Evolutionary conservation across 306 rosid genomes (phyloP).

Genomic region (Boehmeria nivea): DNA sequence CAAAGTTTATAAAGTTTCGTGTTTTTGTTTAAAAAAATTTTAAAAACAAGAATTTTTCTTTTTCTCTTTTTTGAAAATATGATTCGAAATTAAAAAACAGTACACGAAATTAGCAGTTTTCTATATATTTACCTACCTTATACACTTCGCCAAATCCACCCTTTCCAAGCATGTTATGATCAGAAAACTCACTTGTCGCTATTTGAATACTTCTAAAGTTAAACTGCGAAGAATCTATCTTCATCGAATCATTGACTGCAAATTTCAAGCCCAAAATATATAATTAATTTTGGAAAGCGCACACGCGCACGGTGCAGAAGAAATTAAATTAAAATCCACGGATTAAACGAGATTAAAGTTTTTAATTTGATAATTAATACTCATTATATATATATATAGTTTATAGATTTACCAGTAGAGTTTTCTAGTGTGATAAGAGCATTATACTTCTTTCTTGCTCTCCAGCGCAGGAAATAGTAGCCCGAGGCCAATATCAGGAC

Average conservation of each 20-base stretch:
- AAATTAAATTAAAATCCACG: no score
- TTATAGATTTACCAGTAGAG: neutral
- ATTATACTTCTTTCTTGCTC: slow-evolving; percentile 1
- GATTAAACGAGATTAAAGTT: neutral
- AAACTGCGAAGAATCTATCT: slow-evolving; percentile 18
- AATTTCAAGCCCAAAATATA: neutral
- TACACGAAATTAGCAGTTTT: no score
- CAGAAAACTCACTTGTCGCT: slow-evolving; percentile 23
- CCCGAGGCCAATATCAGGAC: neutral
- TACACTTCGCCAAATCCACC: slow-evolving; percentile 25
- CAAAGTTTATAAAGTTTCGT: no score
- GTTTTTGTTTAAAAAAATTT: no score
- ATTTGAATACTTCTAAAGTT: slow-evolving; percentile 15
- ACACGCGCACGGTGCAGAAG: no score
- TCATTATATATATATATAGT: no score
- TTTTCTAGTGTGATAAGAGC: neutral
- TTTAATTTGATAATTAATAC: neutral
- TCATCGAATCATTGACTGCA: slow-evolving; percentile 1
- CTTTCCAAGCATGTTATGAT: slow-evolving; percentile 18
- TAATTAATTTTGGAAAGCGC: neutral
- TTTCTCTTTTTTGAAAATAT: no score
- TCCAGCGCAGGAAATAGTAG: neutral
- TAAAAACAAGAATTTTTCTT: no score
- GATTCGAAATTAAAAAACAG: no score
- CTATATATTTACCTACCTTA: neutral